Evolutionary conservation across 805 yeast species (phyloP).

Genomic region (Tetrapisispora taiwanensis): DNA sequence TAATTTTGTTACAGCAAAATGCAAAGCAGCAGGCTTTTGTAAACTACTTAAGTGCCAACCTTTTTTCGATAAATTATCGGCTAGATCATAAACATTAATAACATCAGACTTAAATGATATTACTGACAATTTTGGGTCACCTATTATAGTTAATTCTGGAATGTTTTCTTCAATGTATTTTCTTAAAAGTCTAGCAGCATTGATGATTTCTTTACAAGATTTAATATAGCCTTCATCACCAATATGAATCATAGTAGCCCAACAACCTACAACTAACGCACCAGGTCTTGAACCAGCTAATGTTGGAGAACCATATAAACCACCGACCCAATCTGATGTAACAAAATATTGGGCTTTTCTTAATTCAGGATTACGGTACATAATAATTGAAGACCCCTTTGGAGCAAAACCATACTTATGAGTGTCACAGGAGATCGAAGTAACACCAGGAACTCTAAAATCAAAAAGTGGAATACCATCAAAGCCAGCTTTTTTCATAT

Average conservation of each 20-base stretch:
- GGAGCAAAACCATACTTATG: conserved; percentile 99
- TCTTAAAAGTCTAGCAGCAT: conserved; percentile 51
- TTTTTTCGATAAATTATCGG: conserved; percentile 53
- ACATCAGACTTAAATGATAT: conserved; percentile 57
- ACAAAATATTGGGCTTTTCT: conserved; percentile 79
- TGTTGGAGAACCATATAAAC: conserved; percentile 92
- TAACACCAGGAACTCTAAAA: conserved; percentile 83
- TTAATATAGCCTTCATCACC: conserved; percentile 77
- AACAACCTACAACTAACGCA: conserved; percentile 93
- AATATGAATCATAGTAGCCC: conserved; percentile 81
- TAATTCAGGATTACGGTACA: conserved; percentile 65
- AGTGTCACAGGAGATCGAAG: conserved; percentile 98
- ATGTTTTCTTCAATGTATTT: conserved; percentile 36
- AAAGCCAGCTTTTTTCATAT: conserved; percentile 55
- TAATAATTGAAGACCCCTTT: conserved; percentile 84
- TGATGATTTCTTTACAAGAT: conserved; percentile 56
- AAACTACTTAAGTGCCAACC: conserved; percentile 80
- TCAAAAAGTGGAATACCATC: conserved; percentile 48
- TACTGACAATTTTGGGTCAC: conserved; percentile 80
- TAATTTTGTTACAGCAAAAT: conserved; percentile 75
- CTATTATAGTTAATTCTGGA: conserved; percentile 58
- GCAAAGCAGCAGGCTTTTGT: conserved; percentile 86
- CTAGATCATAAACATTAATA: conserved; percentile 65
- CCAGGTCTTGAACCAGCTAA: conserved; percentile 97
- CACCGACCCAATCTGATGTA: conserved; percentile 83